A percentile compares a stretch with the other conserved stretches of the same genome.
Conservation (phyloP, 2,329 filamentous ascomycete species). For the Leptographium lundbergii region DNA sequence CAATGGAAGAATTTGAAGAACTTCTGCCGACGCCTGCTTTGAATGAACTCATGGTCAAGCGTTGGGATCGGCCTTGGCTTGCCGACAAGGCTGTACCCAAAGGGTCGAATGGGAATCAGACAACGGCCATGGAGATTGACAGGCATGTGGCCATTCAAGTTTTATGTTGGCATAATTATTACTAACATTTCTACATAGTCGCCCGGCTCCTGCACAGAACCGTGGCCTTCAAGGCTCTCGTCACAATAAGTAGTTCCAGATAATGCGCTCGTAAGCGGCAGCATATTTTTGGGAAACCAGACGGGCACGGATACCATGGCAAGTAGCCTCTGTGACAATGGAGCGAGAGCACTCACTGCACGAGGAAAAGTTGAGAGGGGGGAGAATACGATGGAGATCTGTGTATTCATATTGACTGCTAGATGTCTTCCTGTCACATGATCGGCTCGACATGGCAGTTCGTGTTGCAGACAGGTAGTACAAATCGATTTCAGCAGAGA, state of each 20-base stretch:
- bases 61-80: background rate
- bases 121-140: background rate
- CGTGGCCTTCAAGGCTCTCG: conserved; percentile 9
- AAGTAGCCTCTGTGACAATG: no score
- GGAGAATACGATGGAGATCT: no score
- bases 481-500: no score
- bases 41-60: background rate
- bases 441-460: no score
- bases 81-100: no score
- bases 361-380: no score
- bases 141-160: background rate
- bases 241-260: background rate
- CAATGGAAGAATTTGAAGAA: background rate
- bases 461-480: no score
- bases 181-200: background rate
- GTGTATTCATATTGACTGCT: no score
- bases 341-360: no score
- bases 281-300: background rate
- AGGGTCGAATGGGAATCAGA: background rate
- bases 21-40: background rate
- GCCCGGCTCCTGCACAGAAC: background rate
- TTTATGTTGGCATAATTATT: background rate
- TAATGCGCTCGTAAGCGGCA: background rate
- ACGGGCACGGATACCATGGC: no score
- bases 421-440: no score